phyloP scores from a whole-genome alignment of 768 basidiomycete genomes.

The Suillus plorans region DNA sequence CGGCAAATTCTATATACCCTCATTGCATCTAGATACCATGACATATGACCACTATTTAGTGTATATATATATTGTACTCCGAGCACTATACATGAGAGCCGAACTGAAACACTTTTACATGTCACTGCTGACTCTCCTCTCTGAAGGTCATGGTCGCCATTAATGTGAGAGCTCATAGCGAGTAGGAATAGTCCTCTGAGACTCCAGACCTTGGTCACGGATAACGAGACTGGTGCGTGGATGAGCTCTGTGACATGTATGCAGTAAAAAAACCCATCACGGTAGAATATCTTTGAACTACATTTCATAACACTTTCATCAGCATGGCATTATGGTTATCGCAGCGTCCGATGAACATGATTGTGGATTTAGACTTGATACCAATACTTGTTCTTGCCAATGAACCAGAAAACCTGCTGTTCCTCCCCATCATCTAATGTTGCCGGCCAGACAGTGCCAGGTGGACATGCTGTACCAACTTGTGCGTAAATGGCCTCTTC shows the following conservation, averaged over 20 bases:
- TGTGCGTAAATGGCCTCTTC: constrained; percentile 48
- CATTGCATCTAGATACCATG: background rate
- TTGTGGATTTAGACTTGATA: constrained; percentile 51
- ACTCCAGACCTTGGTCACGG: background rate
- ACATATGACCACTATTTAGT: background rate
- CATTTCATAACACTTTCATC: background rate
- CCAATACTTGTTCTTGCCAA: constrained; percentile 58
- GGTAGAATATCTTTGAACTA: background rate
- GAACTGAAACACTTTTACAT: background rate
- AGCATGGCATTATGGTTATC: background rate
- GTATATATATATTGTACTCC: background rate
- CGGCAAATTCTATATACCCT: background rate
- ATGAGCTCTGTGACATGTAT: background rate
- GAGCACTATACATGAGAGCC: background rate
- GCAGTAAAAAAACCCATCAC: background rate
- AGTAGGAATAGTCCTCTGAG: background rate
- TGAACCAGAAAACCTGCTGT: constrained; percentile 53
- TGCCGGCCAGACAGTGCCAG: constrained; percentile 26
- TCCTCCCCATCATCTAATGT: constrained; percentile 56
- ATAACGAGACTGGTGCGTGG: background rate
- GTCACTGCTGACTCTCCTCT: background rate
- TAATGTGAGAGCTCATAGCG: background rate
- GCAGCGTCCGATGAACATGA: background rate
- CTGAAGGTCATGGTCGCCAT: background rate
- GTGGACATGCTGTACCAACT: constrained; percentile 13